phyloP scores from a whole-genome alignment of 129 eudicot genomes.

The Mikania micrantha region DNA sequence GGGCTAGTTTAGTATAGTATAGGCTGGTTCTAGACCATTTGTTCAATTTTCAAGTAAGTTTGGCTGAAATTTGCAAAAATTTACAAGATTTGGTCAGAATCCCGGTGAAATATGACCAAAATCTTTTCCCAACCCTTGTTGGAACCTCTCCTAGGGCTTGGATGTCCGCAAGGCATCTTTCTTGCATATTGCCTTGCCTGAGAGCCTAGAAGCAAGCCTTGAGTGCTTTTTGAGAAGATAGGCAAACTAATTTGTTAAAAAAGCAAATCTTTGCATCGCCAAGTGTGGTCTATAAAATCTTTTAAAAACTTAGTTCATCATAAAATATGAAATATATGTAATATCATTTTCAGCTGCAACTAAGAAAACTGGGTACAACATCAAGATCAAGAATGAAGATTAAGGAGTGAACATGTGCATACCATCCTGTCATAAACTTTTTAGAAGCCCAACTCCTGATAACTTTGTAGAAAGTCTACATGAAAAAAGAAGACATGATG shows the following conservation, averaged over 20 bases:
- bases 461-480: conserved; percentile 82
- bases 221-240: too few species aligned
- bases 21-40: too few species aligned
- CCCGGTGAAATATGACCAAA: too few species aligned
- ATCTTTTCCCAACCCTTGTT: too few species aligned
- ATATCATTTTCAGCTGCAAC: neutral
- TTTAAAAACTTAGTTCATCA: neutral
- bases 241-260: neutral
- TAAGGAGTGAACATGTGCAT: conserved; percentile 14
- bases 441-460: conserved; percentile 96
- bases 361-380: neutral
- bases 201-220: too few species aligned
- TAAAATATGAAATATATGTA: neutral
- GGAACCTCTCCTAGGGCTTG: too few species aligned
- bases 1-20: too few species aligned
- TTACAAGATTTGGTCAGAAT: too few species aligned
- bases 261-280: neutral
- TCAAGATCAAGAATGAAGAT: neutral
- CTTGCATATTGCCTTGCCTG: too few species aligned
- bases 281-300: neutral
- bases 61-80: too few species aligned
- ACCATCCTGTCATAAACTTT: conserved; percentile 99
- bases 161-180: too few species aligned
- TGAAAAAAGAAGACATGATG: neutral
- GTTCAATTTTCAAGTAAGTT: too few species aligned